Conservation (phyloP, 2,329 filamentous ascomycete species). For the Zasmidium cellare region DNA sequence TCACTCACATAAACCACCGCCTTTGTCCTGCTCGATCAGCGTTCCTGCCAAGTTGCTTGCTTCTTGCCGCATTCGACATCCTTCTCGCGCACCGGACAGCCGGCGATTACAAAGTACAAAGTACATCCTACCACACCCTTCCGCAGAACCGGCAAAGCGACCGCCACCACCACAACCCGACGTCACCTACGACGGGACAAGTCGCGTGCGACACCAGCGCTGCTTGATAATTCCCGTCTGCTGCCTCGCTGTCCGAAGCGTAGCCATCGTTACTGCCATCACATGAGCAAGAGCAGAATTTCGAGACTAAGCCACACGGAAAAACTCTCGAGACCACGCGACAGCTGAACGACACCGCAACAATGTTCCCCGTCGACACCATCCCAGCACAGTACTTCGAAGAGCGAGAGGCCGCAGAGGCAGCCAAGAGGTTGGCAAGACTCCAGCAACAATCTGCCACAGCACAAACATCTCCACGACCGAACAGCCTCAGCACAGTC, state of each 20-base stretch:
- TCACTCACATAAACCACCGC: background rate
- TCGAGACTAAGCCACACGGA: no score
- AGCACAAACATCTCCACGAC: conserved; percentile 17
- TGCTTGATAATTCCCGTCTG: background rate
- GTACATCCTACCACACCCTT: background rate
- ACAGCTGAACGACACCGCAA: conserved; percentile 7
- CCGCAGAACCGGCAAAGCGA: background rate
- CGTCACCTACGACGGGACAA: background rate
- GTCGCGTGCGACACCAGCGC: background rate
- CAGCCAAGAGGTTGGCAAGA: conserved; percentile 23
- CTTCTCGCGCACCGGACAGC: background rate
- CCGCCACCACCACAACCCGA: background rate
- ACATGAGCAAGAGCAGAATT: no score
- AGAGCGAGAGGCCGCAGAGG: conserved; percentile 29
- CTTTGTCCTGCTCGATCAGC: background rate
- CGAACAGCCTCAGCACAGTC: conserved; percentile 15
- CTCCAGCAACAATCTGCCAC: conserved; percentile 23
- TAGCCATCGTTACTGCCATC: background rate
- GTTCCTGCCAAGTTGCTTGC: background rate
- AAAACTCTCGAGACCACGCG: background rate
- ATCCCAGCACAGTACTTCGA: conserved; percentile 34
- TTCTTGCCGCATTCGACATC: background rate
- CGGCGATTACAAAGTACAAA: background rate
- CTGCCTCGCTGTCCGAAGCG: background rate
- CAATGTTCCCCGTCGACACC: conserved; percentile 35